phyloP scores from a whole-genome alignment of 257 asterid species.

The Phtheirospermum japonicum region DNA sequence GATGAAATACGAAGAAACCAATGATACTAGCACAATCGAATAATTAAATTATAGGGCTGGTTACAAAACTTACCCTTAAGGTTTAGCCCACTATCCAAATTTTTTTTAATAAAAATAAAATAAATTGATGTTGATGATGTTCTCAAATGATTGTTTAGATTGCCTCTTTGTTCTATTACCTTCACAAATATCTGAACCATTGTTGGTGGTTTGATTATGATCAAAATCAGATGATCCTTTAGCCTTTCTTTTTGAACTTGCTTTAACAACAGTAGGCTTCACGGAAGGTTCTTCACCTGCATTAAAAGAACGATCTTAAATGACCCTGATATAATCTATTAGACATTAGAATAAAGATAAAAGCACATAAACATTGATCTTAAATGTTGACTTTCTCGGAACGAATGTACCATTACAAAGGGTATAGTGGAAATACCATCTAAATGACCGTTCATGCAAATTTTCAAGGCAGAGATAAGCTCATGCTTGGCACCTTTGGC shows the following conservation, averaged over 20 bases:
- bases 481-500: conserved; percentile 56
- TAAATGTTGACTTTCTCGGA: neutral
- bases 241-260: conserved; percentile 38
- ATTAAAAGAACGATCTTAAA: conserved; percentile 19
- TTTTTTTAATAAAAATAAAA: too few relatives aligned
- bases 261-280: conserved; percentile 26
- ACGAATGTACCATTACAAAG: conserved; percentile 9
- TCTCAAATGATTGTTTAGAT: conserved; percentile 31
- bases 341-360: conserved; percentile 3
- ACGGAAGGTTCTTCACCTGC: conserved; percentile 33
- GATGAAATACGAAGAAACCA: neutral
- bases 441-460: conserved; percentile 34
- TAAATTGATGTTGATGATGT: conserved; percentile 23
- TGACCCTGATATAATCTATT: conserved; percentile 6
- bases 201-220: conserved; percentile 7
- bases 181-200: conserved; percentile 33
- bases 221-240: conserved; percentile 33
- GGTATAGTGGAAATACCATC: conserved; percentile 40
- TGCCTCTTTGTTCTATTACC: conserved; percentile 39
- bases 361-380: neutral
- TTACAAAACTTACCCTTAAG: neutral
- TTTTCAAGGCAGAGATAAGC: conserved; percentile 52
- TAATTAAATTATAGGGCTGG: neutral
- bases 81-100: neutral
- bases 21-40: neutral